Conservation (phyloP, 106 monocot species). For the Ottelia alismoides region DNA sequence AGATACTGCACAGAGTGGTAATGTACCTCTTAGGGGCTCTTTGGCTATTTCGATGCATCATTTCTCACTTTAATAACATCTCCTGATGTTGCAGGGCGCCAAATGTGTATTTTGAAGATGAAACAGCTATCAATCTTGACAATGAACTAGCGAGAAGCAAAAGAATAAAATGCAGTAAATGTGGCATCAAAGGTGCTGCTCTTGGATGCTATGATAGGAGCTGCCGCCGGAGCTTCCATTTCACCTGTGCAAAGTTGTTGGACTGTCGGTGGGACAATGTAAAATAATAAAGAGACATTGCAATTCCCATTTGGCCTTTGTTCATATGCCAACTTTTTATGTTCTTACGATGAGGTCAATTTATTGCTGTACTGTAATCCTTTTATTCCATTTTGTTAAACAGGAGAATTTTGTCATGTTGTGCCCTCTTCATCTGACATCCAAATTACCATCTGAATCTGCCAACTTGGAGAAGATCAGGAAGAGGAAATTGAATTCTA, state of each 20-base stretch:
- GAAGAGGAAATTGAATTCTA: slow-evolving; percentile 20
- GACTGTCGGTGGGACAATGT: slow-evolving; percentile 87
- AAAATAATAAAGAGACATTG: no score
- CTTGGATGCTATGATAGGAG: slow-evolving; percentile 87
- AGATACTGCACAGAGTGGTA: slow-evolving; percentile 92
- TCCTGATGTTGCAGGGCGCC: slow-evolving; percentile 59
- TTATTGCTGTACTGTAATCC: no score
- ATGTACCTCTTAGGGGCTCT: neutral
- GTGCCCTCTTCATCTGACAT: slow-evolving; percentile 69
- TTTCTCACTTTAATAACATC: neutral
- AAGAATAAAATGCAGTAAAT: slow-evolving; percentile 77
- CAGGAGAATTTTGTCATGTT: slow-evolving; percentile 98
- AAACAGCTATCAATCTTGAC: slow-evolving; percentile 52
- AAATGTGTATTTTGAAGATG: slow-evolving; percentile 87
- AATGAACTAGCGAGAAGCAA: slow-evolving; percentile 78
- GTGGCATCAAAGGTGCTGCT: slow-evolving; percentile 85
- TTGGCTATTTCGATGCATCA: neutral
- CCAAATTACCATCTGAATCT: slow-evolving; percentile 40
- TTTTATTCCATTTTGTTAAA: no score
- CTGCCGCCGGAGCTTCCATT: slow-evolving; percentile 93
- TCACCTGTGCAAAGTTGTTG: slow-evolving; percentile 78
- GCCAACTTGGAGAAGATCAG: slow-evolving; percentile 18
- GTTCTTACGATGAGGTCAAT: no score
- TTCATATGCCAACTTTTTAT: no score
- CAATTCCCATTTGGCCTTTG: no score